Conservation (phyloP, 2,329 filamentous ascomycete genomes). For the Aspergillus arachidicola region DNA sequence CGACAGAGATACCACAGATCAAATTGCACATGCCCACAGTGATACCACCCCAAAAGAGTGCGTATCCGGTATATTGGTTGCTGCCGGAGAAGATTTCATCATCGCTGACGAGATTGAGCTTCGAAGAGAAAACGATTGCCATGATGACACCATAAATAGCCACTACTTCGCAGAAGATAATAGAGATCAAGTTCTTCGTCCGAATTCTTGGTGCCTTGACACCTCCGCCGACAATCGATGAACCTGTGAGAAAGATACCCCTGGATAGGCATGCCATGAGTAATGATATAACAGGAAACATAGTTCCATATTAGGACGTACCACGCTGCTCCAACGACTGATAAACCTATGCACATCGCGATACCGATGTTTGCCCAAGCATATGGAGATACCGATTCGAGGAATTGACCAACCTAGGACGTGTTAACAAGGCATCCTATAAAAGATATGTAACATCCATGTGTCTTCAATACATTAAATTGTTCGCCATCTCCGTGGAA, state of each 20-base stretch:
- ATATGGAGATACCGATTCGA: conserved; percentile 91
- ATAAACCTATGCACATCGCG: conserved; percentile 90
- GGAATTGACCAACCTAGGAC: conserved; percentile 80
- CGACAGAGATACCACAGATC: conserved; percentile 92
- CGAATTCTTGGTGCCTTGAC: conserved; percentile 96
- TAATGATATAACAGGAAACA: neutral
- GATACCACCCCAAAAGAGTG: conserved; percentile 92
- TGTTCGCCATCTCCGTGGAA: conserved; percentile 94
- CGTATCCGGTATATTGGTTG: conserved; percentile 93
- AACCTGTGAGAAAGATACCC: conserved; percentile 98
- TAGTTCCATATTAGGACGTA: conserved; percentile 44
- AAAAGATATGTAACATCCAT: too few relatives aligned
- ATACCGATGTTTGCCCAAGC: conserved; percentile 92
- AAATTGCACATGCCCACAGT: conserved; percentile 96
- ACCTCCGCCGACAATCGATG: conserved; percentile 94
- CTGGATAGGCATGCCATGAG: conserved; percentile 52
- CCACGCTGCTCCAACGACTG: conserved; percentile 97
- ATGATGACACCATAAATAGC: conserved; percentile 99
- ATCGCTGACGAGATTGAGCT: conserved; percentile 68
- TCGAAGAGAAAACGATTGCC: conserved; percentile 96
- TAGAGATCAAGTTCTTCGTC: conserved; percentile 99
- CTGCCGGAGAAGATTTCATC: conserved; percentile 70
- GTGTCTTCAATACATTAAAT: conserved; percentile 73
- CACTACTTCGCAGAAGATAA: conserved; percentile 99
- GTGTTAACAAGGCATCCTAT: conserved; percentile 21